Percentiles rank a stretch among this genome's conserved stretches.
phyloP scores from a whole-genome alignment of 75 land plant genomes.

The Gnetum montanum region DNA sequence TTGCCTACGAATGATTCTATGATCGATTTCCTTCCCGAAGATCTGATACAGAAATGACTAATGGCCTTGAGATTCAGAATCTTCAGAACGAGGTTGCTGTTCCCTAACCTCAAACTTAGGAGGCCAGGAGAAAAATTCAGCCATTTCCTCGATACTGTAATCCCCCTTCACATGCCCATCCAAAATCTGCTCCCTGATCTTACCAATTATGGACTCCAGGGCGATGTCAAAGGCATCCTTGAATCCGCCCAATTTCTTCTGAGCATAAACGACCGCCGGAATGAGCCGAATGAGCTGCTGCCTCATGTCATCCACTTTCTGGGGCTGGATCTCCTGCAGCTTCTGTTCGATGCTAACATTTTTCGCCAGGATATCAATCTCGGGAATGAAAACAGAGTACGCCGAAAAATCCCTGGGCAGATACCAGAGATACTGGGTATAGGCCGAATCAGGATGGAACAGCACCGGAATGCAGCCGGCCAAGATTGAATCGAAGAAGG shows the following conservation, averaged over 20 bases:
- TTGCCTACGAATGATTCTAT: too few species aligned
- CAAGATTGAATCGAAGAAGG: constrained; percentile 54
- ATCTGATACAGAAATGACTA: too few species aligned
- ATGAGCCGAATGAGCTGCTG: constrained; percentile 39
- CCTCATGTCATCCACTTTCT: constrained; percentile 36
- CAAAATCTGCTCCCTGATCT: constrained; percentile 7
- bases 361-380: constrained; percentile 13
- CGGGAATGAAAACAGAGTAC: constrained; percentile 49
- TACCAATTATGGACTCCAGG: constrained; percentile 38
- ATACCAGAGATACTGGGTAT: constrained; percentile 49
- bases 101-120: too few species aligned
- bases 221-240: constrained; percentile 66
- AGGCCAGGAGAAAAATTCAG: too few species aligned
- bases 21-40: too few species aligned
- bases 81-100: too few species aligned
- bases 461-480: constrained; percentile 67
- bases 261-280: constrained; percentile 46
- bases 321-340: constrained; percentile 10
- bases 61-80: too few species aligned
- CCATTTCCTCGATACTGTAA: background rate
- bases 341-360: constrained; percentile 27
- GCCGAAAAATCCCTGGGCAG: constrained; percentile 26
- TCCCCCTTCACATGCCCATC: background rate
- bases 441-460: constrained; percentile 47
- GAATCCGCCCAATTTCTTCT: constrained; percentile 8